A percentile compares a stretch with the other conserved stretches of the same genome.
Conservation (phyloP, 192 early-diverging fungal species). For the Backusella macrospora region DNA sequence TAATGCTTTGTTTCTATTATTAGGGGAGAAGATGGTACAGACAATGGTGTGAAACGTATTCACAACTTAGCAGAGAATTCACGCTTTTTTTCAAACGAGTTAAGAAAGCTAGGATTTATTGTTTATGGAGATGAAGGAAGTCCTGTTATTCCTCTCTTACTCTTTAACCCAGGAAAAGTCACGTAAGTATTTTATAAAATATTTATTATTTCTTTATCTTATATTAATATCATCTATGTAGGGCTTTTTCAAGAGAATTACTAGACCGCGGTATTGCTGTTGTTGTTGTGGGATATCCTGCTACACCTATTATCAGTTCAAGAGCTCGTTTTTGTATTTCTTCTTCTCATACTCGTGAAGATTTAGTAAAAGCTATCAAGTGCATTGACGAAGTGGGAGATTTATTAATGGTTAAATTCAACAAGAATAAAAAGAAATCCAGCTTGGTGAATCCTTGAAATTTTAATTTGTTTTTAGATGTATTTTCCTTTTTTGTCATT, state of each 20-base stretch:
- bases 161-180: constrained; percentile 89
- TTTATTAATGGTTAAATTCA: constrained; percentile 64
- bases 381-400: constrained; percentile 77
- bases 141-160: constrained; percentile 84
- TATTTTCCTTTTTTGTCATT: constrained; percentile 3
- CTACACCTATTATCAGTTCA: constrained; percentile 93
- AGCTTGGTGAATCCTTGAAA: background rate
- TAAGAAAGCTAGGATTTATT: constrained; percentile 83
- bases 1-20: background rate
- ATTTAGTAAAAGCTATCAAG: constrained; percentile 70
- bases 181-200: constrained; percentile 41
- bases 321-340: constrained; percentile 95
- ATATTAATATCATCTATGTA: background rate
- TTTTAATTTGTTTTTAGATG: background rate
- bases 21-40: constrained; percentile 61
- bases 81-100: constrained; percentile 70
- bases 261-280: constrained; percentile 90
- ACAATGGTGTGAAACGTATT: constrained; percentile 77
- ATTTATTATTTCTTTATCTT: background rate
- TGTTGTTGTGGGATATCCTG: constrained; percentile 96
- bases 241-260: constrained; percentile 91
- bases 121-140: constrained; percentile 78
- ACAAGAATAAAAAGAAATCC: background rate
- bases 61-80: constrained; percentile 79
- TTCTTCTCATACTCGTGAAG: constrained; percentile 92